phyloP scores from a whole-genome alignment of 257 asterid genomes.

The Solanum virginianum region DNA sequence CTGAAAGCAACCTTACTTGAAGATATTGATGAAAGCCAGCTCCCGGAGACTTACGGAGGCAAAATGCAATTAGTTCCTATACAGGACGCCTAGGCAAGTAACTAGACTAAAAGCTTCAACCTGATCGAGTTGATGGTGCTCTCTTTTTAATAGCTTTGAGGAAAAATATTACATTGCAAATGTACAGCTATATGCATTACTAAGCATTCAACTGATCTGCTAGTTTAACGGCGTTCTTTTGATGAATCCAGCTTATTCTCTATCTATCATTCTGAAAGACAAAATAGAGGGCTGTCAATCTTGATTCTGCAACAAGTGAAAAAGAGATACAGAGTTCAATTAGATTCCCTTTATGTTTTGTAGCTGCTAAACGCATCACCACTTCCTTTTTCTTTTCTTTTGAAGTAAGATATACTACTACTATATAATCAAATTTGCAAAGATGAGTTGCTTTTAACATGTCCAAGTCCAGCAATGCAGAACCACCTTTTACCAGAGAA shows the following conservation, averaged over 20 bases:
- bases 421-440: neutral
- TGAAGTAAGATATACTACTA: neutral
- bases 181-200: neutral
- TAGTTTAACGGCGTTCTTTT: neutral
- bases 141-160: neutral
- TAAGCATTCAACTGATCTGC: neutral
- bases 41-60: constrained; percentile 78
- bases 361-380: neutral
- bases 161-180: neutral
- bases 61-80: constrained; percentile 59
- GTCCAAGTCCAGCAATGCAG: neutral
- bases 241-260: neutral
- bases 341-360: neutral
- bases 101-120: neutral
- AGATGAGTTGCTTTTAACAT: neutral
- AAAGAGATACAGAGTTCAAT: neutral
- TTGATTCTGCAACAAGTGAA: neutral
- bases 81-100: constrained; percentile 26
- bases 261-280: neutral
- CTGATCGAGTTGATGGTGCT: neutral
- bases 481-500: neutral
- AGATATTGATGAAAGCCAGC: constrained; percentile 64
- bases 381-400: neutral
- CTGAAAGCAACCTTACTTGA: constrained; percentile 39
- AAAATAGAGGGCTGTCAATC: neutral